Evolutionary conservation across 768 basidiomycete species (phyloP), one percentile per base, ranked within the genome.

Genomic region (Leccinum longicurvipes): DNA sequence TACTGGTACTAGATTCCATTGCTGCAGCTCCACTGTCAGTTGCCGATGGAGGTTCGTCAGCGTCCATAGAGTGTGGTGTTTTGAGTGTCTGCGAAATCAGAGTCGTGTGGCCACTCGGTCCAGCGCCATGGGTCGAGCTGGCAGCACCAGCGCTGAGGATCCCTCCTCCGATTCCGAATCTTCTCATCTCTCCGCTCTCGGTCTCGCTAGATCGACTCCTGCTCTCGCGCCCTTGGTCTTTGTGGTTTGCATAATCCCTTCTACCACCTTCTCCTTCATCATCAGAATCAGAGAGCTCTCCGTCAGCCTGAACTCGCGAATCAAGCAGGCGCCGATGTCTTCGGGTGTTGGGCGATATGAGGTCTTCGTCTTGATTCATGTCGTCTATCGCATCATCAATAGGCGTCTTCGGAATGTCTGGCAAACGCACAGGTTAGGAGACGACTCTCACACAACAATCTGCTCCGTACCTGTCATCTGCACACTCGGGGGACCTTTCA

Each of bases 271-370:
- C 89, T 17, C 93, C 95, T 73, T 99, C 97, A 68, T 99, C 97
- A 60, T 99, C 97, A 2, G 97, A 98, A 70, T 99, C 97, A 7
- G 93, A 97, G 12, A 97, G 79, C 65, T 95, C 92, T 21, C 88
- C 89, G 39, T 96, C 93, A 5, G 81, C 83, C 68, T 94, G 93
- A 58, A 89, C 79, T 23, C 86, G 79, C 23, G 85, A 81, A 68
- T 99, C 96, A 31, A 94, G 81, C 9, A 93, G 72, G 15, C 87
- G 82, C 62, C 82, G 82, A 23, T 89, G 85, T 61, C 90, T 81
- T 49, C 95, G 82, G 11, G 82, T 82, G 65, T 99, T 84, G 15
- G 86, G 78, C 49, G 89, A 80, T 46, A 87, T 83, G 62, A 89
- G 74, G 62, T 96, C 93, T 63, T 95, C 93, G 41, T 96, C 90